Evolutionary conservation across 1,139 yeast genomes (phyloP), one percentile per base, ranked within the genome.

Genomic region (Taiozyma sp.): DNA sequence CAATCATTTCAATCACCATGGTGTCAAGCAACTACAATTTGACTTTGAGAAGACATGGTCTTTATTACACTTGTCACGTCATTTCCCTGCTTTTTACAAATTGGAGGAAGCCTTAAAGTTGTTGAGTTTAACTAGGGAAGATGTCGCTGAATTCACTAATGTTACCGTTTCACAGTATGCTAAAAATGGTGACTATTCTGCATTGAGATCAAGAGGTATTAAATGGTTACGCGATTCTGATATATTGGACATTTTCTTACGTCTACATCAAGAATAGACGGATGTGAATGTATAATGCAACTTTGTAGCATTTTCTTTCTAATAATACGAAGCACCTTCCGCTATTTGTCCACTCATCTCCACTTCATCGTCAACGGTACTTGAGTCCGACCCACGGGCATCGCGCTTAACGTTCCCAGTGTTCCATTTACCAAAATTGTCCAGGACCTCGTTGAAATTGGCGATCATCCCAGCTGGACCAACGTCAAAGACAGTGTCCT

Each of bases 391-490:
- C 29, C 32, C 41, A 14, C 13, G 21, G 19, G 41, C 16, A 9
- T 37, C 43, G 21, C 6, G 22, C 11, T 10, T 40, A 13, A 28
- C 39, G 9, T 16, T 32, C 11, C 45, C 26, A 42, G 45, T 16
- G 30, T 54, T 56, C 62, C 63, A 60, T 42, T 54, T 59, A 21
- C 50, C 54, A 35, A 69, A 62, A 16, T 61, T 62, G 43, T 68
- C 72, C 10, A 69, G 53, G 60, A 69, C 69, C 52, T 81, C 87
- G 46, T 83, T 77, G 1, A 83, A 76, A 43, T 85, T 83, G 22
- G 83, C 76, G 34, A 85, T 70, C 68, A 84, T 69, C 0, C 90
- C 89, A 0, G 90, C 81, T 0, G 89, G 87, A 0, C 91, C 91
- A 37, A 81, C 82, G 41, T 84, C 84, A 62, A 81, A 79, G 16